Conservation (phyloP, 2,329 filamentous ascomycete species). For the Aspergillus ustus region DNA sequence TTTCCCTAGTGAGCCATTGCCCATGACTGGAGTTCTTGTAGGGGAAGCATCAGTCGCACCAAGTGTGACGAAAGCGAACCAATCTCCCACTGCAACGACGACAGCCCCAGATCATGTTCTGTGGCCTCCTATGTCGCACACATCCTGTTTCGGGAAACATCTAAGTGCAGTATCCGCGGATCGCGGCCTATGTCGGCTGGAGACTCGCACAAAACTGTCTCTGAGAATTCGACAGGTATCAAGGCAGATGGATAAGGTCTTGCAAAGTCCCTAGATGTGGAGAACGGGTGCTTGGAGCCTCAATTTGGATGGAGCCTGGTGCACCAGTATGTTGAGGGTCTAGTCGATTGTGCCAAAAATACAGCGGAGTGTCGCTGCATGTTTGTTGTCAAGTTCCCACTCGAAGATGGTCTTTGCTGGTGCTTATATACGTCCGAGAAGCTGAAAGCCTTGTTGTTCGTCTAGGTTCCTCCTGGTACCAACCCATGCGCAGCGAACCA, state of each 20-base stretch:
- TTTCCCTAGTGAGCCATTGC: neutral
- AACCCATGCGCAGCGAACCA: slow-evolving; percentile 19
- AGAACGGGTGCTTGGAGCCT: slow-evolving; percentile 11
- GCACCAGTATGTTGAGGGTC: neutral
- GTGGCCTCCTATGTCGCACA: slow-evolving; percentile 4
- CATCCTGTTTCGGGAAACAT: slow-evolving; percentile 2
- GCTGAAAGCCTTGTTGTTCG: neutral
- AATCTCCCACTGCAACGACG: slow-evolving; percentile 4
- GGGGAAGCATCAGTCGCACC: slow-evolving; percentile 7
- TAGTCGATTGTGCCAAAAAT: neutral
- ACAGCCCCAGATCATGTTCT: neutral
- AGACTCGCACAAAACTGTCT: slow-evolving; percentile 14
- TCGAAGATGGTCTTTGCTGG: neutral
- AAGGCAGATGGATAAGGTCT: slow-evolving; percentile 2
- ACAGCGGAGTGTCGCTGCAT: neutral
- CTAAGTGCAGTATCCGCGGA: slow-evolving; percentile 1
- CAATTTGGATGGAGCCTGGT: slow-evolving; percentile 12
- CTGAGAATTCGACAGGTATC: neutral
- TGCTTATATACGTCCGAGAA: neutral
- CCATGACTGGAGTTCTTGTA: neutral
- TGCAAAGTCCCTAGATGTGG: slow-evolving; percentile 2
- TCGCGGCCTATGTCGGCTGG: neutral
- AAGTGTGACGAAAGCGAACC: slow-evolving; percentile 7
- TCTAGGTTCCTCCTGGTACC: slow-evolving; percentile 17
- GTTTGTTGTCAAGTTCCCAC: neutral